phyloP scores from a whole-genome alignment of 495 filamentous ascomycete genomes.

The Penicillium odoratum region DNA sequence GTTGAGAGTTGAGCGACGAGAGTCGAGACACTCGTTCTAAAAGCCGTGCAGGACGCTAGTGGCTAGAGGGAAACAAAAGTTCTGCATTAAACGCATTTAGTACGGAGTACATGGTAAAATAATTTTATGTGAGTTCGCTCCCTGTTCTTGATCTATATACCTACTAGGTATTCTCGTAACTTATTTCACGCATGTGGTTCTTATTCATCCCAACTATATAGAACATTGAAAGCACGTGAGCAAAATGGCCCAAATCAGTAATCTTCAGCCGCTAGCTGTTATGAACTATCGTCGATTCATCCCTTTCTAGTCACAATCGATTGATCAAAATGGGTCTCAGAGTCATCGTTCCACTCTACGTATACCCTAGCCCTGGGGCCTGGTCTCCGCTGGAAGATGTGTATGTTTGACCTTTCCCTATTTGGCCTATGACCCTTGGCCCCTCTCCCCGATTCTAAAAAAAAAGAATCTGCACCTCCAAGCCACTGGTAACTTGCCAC shows the following conservation, averaged over 20 bases:
- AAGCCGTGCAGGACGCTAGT: background rate
- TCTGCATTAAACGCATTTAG: background rate
- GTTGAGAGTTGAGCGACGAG: background rate
- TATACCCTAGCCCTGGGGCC: conserved; percentile 51
- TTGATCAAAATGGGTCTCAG: conserved; percentile 41
- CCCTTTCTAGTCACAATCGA: conserved; percentile 16
- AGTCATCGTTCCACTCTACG: conserved; percentile 56
- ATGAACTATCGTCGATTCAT: conserved; percentile 25
- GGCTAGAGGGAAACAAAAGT: background rate
- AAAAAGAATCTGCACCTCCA: conserved; percentile 14
- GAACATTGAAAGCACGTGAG: conserved; percentile 9
- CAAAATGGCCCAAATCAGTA: background rate
- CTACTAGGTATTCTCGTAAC: background rate
- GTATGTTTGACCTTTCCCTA: conserved; percentile 36
- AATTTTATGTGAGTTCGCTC: no score
- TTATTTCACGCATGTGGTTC: background rate
- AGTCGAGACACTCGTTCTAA: background rate
- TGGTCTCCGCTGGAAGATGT: conserved; percentile 51
- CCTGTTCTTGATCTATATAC: conserved; percentile 5
- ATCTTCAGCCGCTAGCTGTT: background rate
- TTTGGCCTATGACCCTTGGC: conserved; percentile 15
- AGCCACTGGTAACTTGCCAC: conserved; percentile 26
- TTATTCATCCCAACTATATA: background rate
- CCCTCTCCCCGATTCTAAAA: conserved; percentile 6
- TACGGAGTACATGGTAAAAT: no score